Base-by-base conservation (phyloP, 495 filamentous ascomycete species). In the Pseudomonodictys pantanalensis region DNA sequence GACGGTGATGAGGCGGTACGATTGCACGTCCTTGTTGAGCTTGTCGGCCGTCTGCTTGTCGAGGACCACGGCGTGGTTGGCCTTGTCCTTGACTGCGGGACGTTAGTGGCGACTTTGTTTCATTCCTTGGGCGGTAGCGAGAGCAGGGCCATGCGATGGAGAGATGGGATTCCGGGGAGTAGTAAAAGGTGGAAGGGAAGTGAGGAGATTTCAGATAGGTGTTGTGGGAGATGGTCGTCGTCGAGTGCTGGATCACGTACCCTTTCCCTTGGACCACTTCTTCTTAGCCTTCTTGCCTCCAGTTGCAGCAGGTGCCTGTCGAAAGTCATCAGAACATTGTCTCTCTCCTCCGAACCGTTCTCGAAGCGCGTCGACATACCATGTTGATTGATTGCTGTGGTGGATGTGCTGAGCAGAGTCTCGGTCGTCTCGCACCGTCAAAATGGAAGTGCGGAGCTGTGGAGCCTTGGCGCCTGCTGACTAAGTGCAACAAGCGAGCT, bases 251-350 rank as follows among this genome's bases (percentile, higher is more conserved):
- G n/a, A 7, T 55, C 33, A 76, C 81, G 69, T 85, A 91, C 89
- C 89, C 85, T 96, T 96, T 79, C 91, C 95, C 90, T 97, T 98
- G 69, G 92, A 96, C 92, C 92, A 97, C 92, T 97, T 96, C 90
- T 97, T 97, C 90, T 96, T 96, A 76, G 92, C 89, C 83, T 95
- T 96, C 86, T 95, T 95, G 75, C 87, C 90, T 74, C 89, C 90
- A 68, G 82, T 75, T 77, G 88, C 78, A 76, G 85, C 57, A 23
- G 66, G 66, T 68, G 66, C 66, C 66, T 68, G 25, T 56, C 15
- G 12, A n/a, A 18, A 9, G 39, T 64, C 56, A 58, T 52, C 29
- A 23, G 10, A 17, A 6, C 4, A 15, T 6, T 33, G 15, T 29
- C 29, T 25, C 22, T 29, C 11, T 2, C n/a, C 15, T 15, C 12